phyloP scores from a whole-genome alignment of 176 grass and related monocot species.

The Tillandsia fasciculata region DNA sequence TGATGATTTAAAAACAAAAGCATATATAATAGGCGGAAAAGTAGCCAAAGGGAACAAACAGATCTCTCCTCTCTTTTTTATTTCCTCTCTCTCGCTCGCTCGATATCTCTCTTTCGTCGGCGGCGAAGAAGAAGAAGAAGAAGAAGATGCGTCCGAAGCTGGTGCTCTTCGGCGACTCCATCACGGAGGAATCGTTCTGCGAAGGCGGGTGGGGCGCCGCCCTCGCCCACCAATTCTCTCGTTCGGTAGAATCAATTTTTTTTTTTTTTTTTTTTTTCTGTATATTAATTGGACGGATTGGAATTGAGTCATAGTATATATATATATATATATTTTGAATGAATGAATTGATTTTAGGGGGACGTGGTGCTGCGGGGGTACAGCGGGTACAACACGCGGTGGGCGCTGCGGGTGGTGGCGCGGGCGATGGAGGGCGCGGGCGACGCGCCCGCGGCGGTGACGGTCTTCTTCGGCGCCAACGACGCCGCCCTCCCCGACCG shows the following conservation, averaged over 20 bases:
- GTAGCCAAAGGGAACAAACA: neutral
- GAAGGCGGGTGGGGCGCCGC: constrained; percentile 55
- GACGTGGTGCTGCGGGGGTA: constrained; percentile 73
- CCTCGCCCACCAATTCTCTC: constrained; percentile 55
- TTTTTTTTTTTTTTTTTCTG: neutral
- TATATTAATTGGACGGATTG: neutral
- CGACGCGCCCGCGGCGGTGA: constrained; percentile 44
- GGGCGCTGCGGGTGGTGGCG: constrained; percentile 52
- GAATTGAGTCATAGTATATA: too few species aligned
- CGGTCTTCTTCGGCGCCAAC: constrained; percentile 86
- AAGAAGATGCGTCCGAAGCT: constrained; percentile 36
- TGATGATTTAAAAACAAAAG: neutral
- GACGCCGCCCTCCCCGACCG: constrained; percentile 60
- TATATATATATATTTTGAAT: too few species aligned
- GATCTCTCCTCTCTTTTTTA: neutral
- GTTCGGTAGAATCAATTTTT: constrained; percentile 18
- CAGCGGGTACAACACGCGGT: constrained; percentile 88
- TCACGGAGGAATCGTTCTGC: constrained; percentile 57
- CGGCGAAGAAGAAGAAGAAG: neutral
- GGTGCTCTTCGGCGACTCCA: constrained; percentile 62
- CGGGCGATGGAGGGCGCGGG: constrained; percentile 44
- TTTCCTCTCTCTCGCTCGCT: neutral
- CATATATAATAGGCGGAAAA: neutral
- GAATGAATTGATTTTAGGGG: constrained; percentile 7
- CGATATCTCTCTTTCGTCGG: neutral